Base-by-base conservation (phyloP, 192 early-diverging fungal species). In the Umbelopsis isabellina region DNA sequence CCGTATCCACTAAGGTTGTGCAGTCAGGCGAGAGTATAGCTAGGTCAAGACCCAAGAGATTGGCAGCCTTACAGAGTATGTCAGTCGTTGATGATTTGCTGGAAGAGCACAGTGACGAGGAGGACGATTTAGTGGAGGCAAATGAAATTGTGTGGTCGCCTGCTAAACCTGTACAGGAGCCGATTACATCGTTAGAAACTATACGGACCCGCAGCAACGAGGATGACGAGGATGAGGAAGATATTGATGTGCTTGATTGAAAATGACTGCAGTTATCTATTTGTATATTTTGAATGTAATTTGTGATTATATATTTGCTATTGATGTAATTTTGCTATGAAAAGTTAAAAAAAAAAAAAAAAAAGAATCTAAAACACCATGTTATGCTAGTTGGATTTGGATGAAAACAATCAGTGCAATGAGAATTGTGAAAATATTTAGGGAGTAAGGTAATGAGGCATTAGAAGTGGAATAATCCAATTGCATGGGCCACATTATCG, bases 61-160 rank as follows among this genome's bases (percentile, higher is more conserved):
- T 61, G 18, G 55, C 55, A 61, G 55, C 55, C 2, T 61, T 61
- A 35, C 55, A 61, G n/a, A 61, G 55, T 61, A 61, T 61, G 55
- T 35, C 27, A n/a, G 55, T 61, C 33, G 55, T 61, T 27, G 55
- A 61, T 25, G 55, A 61, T 35, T 61, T 61, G 33, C 37, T 61
- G n/a, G 33, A 30, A 8, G 12, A 61, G 4, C 27, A 30, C 16
- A 18, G 25, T 12, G 55, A 61, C 30, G 55, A 61, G 16, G 55
- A 35, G 18, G 27, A 61, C 27, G 55, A 35, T 25, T 30, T 35
- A 61, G 55, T 37, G 18, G 55, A 33, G 27, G 10, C 2, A 41
- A 41, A 1, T 9, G 25, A 61, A 35, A 35, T 35, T 5, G 0
- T 25, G 11, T 61, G 55, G 55, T 12, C 16, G 5, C 27, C 18